A percentile compares a stretch with the other conserved stretches of the same genome.
These are phyloP conservation scores for Tricholoma bakamatsutake DNA, from an alignment of 768 basidiomycete species.

Conservation along the genomic window DNA sequence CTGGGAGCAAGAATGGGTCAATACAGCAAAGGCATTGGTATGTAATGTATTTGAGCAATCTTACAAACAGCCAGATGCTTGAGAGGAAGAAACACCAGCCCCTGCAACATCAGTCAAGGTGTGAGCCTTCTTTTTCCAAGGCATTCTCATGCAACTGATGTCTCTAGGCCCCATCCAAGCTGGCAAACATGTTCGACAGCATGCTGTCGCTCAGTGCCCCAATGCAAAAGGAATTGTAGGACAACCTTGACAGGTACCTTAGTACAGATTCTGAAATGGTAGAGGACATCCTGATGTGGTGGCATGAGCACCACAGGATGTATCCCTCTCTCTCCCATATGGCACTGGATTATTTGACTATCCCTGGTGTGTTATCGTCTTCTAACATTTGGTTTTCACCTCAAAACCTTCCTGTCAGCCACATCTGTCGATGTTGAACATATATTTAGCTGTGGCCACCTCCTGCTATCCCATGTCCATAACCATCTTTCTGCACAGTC, in stretches of 20 bases:
- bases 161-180: too few relatives aligned
- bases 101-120: too few relatives aligned
- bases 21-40: slow-evolving; percentile 13
- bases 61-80: background rate
- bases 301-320: slow-evolving; percentile 12
- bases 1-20: slow-evolving; percentile 24
- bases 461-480: background rate
- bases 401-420: background rate
- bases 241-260: slow-evolving; percentile 27
- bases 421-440: background rate
- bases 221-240: too few relatives aligned
- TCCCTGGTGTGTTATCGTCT: slow-evolving; percentile 16
- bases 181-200: slow-evolving; percentile 5
- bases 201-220: too few relatives aligned
- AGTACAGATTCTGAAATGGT: slow-evolving; percentile 18
- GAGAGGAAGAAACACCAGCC: slow-evolving; percentile 11
- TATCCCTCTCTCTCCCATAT: slow-evolving; percentile 26
- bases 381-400: background rate
- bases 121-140: too few relatives aligned
- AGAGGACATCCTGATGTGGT: slow-evolving; percentile 20
- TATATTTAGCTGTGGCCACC: background rate
- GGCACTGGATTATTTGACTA: slow-evolving; percentile 24
- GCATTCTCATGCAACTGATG: too few relatives aligned
- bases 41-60: slow-evolving; percentile 11
- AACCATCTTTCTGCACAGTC: too few relatives aligned